Conservation (phyloP, 495 filamentous ascomycete species). For the Trichoderma virens region DNA sequence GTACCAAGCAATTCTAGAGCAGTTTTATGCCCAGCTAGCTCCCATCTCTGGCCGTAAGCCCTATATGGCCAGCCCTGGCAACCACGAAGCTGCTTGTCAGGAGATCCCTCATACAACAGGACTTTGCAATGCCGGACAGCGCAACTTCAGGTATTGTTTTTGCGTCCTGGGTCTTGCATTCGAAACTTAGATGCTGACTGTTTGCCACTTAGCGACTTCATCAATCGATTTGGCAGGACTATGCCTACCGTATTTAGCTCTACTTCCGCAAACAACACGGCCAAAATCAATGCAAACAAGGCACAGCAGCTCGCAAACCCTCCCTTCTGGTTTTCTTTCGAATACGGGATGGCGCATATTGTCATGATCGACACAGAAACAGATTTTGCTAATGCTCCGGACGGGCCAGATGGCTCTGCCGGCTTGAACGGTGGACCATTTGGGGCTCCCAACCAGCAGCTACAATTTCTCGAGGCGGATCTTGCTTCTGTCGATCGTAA, state of each 20-base stretch:
- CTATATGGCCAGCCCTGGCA: slow-evolving; percentile 39
- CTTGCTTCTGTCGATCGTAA: slow-evolving; percentile 39
- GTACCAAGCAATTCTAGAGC: slow-evolving; percentile 37
- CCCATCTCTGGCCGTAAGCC: slow-evolving; percentile 35
- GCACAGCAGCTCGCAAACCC: slow-evolving; percentile 45
- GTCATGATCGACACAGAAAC: slow-evolving; percentile 10
- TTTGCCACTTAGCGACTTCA: slow-evolving; percentile 33
- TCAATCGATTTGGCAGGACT: slow-evolving; percentile 44
- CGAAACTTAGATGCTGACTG: too few species aligned
- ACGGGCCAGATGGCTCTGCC: slow-evolving; percentile 19
- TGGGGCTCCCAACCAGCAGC: slow-evolving; percentile 33
- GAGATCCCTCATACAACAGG: slow-evolving; percentile 33
- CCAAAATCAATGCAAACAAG: slow-evolving; percentile 37
- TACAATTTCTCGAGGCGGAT: slow-evolving; percentile 39
- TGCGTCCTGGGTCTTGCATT: too few species aligned
- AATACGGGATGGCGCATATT: slow-evolving; percentile 53
- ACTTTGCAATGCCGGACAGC: slow-evolving; percentile 49
- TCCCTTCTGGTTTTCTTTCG: slow-evolving; percentile 60
- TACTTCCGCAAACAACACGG: slow-evolving; percentile 32
- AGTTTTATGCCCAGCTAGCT: slow-evolving; percentile 36
- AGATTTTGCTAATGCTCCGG: slow-evolving; percentile 27
- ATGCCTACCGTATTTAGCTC: slow-evolving; percentile 45
- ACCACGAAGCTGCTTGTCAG: slow-evolving; percentile 37
- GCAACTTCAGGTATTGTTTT: slow-evolving; percentile 42
- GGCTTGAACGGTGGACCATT: slow-evolving; percentile 45